phyloP scores from a whole-genome alignment of 352 stramenopile species.

The Pythium dissimile region DNA sequence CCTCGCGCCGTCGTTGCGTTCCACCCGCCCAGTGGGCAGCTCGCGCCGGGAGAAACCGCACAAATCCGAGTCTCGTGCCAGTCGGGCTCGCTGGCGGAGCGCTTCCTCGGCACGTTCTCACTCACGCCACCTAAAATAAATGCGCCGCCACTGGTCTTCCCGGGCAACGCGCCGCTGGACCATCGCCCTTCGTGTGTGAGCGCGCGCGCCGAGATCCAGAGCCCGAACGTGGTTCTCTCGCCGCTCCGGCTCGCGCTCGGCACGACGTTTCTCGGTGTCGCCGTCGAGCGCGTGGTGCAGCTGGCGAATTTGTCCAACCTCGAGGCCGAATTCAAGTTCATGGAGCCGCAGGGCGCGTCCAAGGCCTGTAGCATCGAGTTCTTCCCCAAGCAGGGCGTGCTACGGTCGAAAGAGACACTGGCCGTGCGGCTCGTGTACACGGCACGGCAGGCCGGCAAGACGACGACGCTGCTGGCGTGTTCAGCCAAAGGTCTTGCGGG shows the following conservation, averaged over 20 bases:
- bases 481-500: constrained; percentile 49
- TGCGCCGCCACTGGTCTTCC: constrained; percentile 1
- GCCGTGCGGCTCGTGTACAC: constrained; percentile 53
- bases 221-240: constrained; percentile 67
- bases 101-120: constrained; percentile 48
- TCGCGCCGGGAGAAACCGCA: constrained; percentile 37
- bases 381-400: constrained; percentile 35
- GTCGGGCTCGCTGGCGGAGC: constrained; percentile 53
- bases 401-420: constrained; percentile 66
- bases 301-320: constrained; percentile 84
- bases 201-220: constrained; percentile 73
- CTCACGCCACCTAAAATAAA: not conserved
- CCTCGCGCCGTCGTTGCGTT: constrained; percentile 51
- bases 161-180: not conserved
- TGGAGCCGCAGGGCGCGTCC: constrained; percentile 53
- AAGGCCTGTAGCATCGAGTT: constrained; percentile 49
- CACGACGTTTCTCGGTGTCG: constrained; percentile 65
- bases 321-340: constrained; percentile 69
- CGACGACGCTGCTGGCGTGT: constrained; percentile 56
- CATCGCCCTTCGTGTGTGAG: constrained; percentile 26
- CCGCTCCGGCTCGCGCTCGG: constrained; percentile 43
- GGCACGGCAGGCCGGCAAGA: constrained; percentile 42
- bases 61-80: constrained; percentile 43
- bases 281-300: constrained; percentile 37
- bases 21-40: constrained; percentile 34